Base-by-base conservation (phyloP, 306 rosid genomes). In the Coriaria nepalensis region DNA sequence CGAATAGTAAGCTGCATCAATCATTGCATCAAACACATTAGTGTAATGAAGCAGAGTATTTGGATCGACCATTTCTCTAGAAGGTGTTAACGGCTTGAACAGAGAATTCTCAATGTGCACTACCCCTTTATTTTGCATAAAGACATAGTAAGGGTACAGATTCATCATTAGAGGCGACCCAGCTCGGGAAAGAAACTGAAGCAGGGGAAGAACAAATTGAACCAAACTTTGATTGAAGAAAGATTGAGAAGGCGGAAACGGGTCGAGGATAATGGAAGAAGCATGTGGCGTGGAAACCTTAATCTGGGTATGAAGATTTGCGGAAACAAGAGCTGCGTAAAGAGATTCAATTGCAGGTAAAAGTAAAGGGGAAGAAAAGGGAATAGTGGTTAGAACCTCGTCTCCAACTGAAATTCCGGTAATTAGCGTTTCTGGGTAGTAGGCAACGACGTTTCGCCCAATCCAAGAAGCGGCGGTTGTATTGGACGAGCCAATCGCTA, bases 161-260 rank as follows among this genome's bases (percentile, higher is more conserved):
- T 87, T 87, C 72, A 87, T 71, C 96, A 80, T 87, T 8, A 87
- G 43, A 0, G 96, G 96, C 0, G 96, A 66, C 42, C 76, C 78
- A 0, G 80, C 80, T 59, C 52, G 60, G 0, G 96, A 87, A 15
- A 71, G 63, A 58, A 87, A 82, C 63, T 49, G 73, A 50, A 82
- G 82, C 11, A 87, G 48, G 33, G 94, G 94, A 9, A 73, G 54
- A 2, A 86, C 35, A 36, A 58, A 6, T 0, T 70, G 71, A 7
- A 66, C 9, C 6, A 69, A 56, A 72, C 67, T 73, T 13, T 87
- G 84, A 68, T 87, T 87, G 62, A 87, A 87, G 61, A 66, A 87
- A 5, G 96, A 77, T 47, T 87, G 96, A 6, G 96, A 87, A 5
- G 96, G 96, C 4, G 96, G 96, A 44, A 87, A 87, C 2, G 96